Evolutionary conservation across 2,329 filamentous ascomycete genomes (phyloP).

Genomic region (Cordyceps farinosa): DNA sequence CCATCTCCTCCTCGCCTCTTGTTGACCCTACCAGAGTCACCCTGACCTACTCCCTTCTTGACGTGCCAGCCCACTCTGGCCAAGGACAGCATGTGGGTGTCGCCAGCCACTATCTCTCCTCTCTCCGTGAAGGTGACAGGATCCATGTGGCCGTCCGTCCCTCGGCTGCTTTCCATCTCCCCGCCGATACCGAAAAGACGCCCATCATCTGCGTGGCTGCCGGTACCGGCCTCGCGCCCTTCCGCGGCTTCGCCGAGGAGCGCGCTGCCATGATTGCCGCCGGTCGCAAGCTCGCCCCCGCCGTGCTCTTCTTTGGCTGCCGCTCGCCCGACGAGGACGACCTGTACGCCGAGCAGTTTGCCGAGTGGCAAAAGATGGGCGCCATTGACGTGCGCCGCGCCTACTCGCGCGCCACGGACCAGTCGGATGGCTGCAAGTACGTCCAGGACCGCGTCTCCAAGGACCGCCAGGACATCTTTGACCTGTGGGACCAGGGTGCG

Average conservation of each 20-base stretch:
- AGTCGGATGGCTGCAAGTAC: slow-evolving; percentile 46
- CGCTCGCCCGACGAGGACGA: slow-evolving; percentile 46
- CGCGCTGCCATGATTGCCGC: slow-evolving; percentile 49
- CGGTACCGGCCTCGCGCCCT: slow-evolving; percentile 58
- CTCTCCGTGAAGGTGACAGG: slow-evolving; percentile 41
- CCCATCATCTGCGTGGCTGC: slow-evolving; percentile 51
- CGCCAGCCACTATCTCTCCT: slow-evolving; percentile 57
- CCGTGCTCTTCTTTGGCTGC: slow-evolving; percentile 50
- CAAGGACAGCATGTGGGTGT: slow-evolving; percentile 55
- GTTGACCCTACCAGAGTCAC: slow-evolving; percentile 54
- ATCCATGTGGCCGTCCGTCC: slow-evolving; percentile 49
- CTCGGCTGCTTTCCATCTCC: slow-evolving; percentile 47
- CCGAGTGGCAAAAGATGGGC: slow-evolving; percentile 56
- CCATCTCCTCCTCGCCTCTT: slow-evolving; percentile 71
- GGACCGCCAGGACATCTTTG: slow-evolving; percentile 34
- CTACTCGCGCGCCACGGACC: slow-evolving; percentile 41
- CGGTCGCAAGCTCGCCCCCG: slow-evolving; percentile 53
- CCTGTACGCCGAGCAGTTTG: slow-evolving; percentile 57
- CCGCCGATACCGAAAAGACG: slow-evolving; percentile 40
- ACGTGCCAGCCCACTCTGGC: slow-evolving; percentile 50
- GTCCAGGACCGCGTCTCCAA: slow-evolving; percentile 44
- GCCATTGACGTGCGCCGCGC: slow-evolving; percentile 59
- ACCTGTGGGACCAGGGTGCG: slow-evolving; percentile 43
- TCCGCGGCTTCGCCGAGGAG: slow-evolving; percentile 61
- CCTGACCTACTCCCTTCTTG: slow-evolving; percentile 66